phyloP scores from a whole-genome alignment of 2,329 filamentous ascomycete species.

The Phaeosphaeriaceae sp. region DNA sequence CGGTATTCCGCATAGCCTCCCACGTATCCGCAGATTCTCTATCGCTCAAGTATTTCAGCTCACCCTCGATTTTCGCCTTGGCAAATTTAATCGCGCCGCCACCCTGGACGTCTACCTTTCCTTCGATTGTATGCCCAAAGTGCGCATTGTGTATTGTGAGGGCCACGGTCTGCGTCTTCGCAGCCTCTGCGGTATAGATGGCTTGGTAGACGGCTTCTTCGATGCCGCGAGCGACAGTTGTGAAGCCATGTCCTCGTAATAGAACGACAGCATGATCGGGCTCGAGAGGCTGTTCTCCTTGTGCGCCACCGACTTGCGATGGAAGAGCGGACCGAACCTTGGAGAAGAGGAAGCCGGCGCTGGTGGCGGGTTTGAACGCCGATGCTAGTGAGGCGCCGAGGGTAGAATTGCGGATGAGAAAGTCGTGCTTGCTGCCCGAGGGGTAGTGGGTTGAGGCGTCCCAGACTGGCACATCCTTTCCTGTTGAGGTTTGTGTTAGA shows the following conservation, averaged over 20 bases:
- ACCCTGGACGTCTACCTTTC: constrained; percentile 47
- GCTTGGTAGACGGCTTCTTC: constrained; percentile 55
- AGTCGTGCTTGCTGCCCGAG: constrained; percentile 39
- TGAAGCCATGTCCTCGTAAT: constrained; percentile 56
- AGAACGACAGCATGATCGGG: constrained; percentile 47
- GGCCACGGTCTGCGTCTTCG: constrained; percentile 50
- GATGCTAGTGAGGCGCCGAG: constrained; percentile 46
- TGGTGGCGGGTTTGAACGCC: constrained; percentile 46
- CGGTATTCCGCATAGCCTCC: constrained; percentile 42
- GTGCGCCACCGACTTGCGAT: constrained; percentile 37
- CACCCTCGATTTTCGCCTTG: constrained; percentile 50
- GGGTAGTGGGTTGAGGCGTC: constrained; percentile 39
- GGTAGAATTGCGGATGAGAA: constrained; percentile 41
- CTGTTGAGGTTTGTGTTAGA: constrained; percentile 16
- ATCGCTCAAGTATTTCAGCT: constrained; percentile 51
- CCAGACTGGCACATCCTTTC: constrained; percentile 46
- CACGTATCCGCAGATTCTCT: constrained; percentile 51
- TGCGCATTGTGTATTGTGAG: constrained; percentile 42
- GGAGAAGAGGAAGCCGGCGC: constrained; percentile 46
- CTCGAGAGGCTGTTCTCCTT: constrained; percentile 37
- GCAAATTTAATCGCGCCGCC: constrained; percentile 51
- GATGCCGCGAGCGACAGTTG: constrained; percentile 49
- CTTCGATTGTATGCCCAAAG: constrained; percentile 47
- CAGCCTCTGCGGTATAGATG: constrained; percentile 51
- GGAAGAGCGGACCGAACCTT: constrained; percentile 47